These are phyloP conservation scores for Saturnispora quitensis DNA, from an alignment of 805 yeast genomes.

Conservation along the genomic window DNA sequence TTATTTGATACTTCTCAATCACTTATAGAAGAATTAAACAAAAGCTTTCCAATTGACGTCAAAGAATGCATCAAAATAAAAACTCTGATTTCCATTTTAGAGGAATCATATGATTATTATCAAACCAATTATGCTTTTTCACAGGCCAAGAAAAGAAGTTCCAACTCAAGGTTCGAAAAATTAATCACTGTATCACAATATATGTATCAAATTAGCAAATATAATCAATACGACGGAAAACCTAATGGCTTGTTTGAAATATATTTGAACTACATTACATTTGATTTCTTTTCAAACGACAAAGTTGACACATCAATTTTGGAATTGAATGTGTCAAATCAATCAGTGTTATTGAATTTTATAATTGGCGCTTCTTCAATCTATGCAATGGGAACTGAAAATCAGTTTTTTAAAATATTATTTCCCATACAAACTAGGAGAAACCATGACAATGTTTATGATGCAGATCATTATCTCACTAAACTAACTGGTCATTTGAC, in stretches of 20 bases:
- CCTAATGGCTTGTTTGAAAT: constrained; percentile 29
- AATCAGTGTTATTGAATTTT: constrained; percentile 31
- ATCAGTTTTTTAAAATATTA: constrained; percentile 14
- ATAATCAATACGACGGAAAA: constrained; percentile 14
- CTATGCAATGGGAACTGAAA: constrained; percentile 20
- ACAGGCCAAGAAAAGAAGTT: constrained; percentile 8
- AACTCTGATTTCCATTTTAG: constrained; percentile 21
- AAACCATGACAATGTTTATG: neutral
- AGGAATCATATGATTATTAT: constrained; percentile 24
- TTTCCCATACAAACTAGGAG: constrained; percentile 9
- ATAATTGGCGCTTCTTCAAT: constrained; percentile 33
- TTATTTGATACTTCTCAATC: constrained; percentile 29
- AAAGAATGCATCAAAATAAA: constrained; percentile 23
- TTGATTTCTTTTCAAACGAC: constrained; percentile 32
- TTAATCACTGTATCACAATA: constrained; percentile 24
- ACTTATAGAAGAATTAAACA: constrained; percentile 23
- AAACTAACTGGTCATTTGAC: constrained; percentile 8
- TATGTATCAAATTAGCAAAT: constrained; percentile 29
- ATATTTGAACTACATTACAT: constrained; percentile 32
- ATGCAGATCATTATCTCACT: constrained; percentile 13
- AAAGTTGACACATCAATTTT: constrained; percentile 23
- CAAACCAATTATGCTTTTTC: constrained; percentile 12
- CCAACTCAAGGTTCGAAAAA: constrained; percentile 14
- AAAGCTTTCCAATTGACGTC: constrained; percentile 21
- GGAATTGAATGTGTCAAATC: constrained; percentile 18